phyloP scores from a whole-genome alignment of 2,329 filamentous ascomycete species.

The Zymoseptoria crescenta region DNA sequence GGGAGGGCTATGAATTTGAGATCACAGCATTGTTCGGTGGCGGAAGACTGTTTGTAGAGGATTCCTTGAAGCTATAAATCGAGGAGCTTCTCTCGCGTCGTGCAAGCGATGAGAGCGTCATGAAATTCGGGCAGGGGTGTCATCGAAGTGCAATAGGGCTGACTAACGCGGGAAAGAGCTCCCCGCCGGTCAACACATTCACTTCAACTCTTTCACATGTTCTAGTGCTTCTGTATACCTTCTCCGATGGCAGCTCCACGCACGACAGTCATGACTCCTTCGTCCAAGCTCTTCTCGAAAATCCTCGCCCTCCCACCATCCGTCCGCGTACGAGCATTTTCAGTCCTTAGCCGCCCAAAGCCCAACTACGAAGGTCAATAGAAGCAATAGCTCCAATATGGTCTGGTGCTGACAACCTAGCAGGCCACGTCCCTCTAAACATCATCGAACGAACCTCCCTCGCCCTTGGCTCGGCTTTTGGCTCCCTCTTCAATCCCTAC shows the following conservation, averaged over 20 bases:
- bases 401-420: slow-evolving; percentile 22
- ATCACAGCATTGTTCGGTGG: slow-evolving; percentile 8
- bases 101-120: slow-evolving; percentile 1
- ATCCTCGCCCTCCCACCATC: slow-evolving; percentile 26
- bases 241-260: background rate
- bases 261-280: background rate
- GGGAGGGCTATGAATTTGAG: slow-evolving; percentile 9
- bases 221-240: background rate
- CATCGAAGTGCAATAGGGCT: background rate
- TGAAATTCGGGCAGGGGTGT: slow-evolving; percentile 1
- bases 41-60: background rate
- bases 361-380: slow-evolving; percentile 59
- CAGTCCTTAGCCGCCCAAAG: slow-evolving; percentile 72
- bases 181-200: slow-evolving; percentile 1
- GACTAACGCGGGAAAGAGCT: background rate
- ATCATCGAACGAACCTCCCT: slow-evolving; percentile 66
- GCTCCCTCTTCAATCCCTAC: slow-evolving; percentile 63
- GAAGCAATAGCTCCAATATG: background rate
- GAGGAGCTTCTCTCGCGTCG: background rate
- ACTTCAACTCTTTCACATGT: slow-evolving; percentile 1
- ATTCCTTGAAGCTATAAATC: background rate
- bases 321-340: slow-evolving; percentile 52
- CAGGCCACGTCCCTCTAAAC: slow-evolving; percentile 85
- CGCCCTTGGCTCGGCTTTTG: slow-evolving; percentile 52
- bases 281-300: background rate